Base-by-base conservation (phyloP, 2,329 filamentous ascomycete species). In the Blastomyces parvus region DNA sequence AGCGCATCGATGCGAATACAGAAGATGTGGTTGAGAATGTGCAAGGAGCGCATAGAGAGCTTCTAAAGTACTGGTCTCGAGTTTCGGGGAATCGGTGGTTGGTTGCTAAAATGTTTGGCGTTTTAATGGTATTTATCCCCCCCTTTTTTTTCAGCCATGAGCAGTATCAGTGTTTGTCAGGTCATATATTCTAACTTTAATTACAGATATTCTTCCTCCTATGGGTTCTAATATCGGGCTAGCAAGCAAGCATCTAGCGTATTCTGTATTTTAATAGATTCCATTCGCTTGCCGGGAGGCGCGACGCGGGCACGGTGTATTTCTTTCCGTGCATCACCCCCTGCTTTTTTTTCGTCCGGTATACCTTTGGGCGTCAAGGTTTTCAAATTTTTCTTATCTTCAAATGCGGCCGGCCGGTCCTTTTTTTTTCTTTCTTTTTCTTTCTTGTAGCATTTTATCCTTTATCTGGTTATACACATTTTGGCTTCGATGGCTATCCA, bases 21-120 rank as follows among this genome's bases (percentile, higher is more conserved):
- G 94, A 99, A 72, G 92, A 97, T 70, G 91, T 99, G 6, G 93
- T 99, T 62, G 93, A 97, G 72, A 99, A 99, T 70, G 93, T 99
- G n/a, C 86, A 96, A 72, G 94, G 94, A 22, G 94, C 94, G 6
- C 94, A 99, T 74, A 84, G 92, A 66, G 93, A 99, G 77, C 75
- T 99, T 72, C 85, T 99, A 78, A 97, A 97, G 76, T 99, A 97
- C 78, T 99, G 94, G 93, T 88, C 86, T 36, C 84, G 92, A 50
- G 92, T 97, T 36, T 94, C 91, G 63, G 91, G 92, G 66, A 99
- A 99, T 79, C 84, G 94, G 67, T 97, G 93, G 94, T 79, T 99
- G 67, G 87, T 97, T 69, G 91, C 91, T 53, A 90, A 88, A 74
- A 87, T 87, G 84, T 82, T 83, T 74, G 81, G 93, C 65, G 90